phyloP scores from a whole-genome alignment of 257 asterid species.

The Knoxia roxburghii region DNA sequence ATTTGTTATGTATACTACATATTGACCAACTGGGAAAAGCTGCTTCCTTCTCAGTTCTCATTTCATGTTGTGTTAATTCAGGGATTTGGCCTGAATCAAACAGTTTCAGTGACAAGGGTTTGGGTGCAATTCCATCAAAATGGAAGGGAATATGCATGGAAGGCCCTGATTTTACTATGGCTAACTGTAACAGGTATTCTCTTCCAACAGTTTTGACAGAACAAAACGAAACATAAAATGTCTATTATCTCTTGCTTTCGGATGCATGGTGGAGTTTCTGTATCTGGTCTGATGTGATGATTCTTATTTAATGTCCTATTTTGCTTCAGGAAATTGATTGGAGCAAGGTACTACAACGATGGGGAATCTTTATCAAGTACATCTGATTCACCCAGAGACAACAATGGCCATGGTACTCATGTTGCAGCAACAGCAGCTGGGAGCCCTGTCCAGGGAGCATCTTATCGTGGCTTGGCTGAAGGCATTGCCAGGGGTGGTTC shows the following conservation, averaged over 20 bases:
- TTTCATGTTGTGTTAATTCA: slow-evolving; percentile 6
- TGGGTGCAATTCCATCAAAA: slow-evolving; percentile 58
- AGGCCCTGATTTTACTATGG: slow-evolving; percentile 44
- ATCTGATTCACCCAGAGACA: slow-evolving; percentile 41
- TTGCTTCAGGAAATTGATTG: slow-evolving; percentile 59
- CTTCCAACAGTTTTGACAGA: not conserved
- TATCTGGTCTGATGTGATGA: not conserved
- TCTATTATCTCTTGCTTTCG: not conserved
- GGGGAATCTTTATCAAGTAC: slow-evolving; percentile 11
- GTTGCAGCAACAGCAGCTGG: slow-evolving; percentile 88
- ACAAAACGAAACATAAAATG: too few species aligned
- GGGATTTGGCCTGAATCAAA: slow-evolving; percentile 91
- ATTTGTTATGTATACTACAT: not conserved
- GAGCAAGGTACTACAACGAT: slow-evolving; percentile 61
- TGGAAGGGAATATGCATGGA: slow-evolving; percentile 91
- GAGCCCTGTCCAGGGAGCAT: slow-evolving; percentile 46
- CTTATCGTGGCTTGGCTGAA: slow-evolving; percentile 58
- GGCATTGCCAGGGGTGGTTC: slow-evolving; percentile 83
- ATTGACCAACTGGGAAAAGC: not conserved
- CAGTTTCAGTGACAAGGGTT: slow-evolving; percentile 49
- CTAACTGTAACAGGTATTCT: slow-evolving; percentile 61
- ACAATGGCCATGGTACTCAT: slow-evolving; percentile 78
- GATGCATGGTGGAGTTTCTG: not conserved
- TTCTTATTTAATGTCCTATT: not conserved
- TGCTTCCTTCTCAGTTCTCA: not conserved